Evolutionary conservation across 352 stramenopile genomes (phyloP).

Genomic region (Phytopythium boreale): DNA sequence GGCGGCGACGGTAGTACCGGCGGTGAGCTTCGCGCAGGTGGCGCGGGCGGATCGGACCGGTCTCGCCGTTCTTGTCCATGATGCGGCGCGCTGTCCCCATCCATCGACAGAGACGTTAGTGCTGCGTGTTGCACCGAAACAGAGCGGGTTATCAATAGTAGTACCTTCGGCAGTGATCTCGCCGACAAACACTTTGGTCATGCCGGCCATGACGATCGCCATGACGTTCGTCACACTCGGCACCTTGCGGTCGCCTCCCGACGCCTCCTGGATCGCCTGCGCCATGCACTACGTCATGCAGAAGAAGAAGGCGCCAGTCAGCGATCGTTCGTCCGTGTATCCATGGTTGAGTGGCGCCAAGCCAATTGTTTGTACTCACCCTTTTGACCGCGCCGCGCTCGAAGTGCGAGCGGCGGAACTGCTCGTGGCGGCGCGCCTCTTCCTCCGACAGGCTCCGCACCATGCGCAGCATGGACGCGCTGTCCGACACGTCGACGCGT

Average conservation of each 20-base stretch:
- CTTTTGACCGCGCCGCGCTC: conserved; percentile 77
- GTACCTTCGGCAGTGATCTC: conserved; percentile 76
- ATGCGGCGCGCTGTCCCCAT: conserved; percentile 51
- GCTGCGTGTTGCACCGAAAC: background rate
- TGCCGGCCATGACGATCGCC: conserved; percentile 86
- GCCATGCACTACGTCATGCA: conserved; percentile 74
- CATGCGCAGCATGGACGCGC: conserved; percentile 73
- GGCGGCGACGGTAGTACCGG: conserved; percentile 82
- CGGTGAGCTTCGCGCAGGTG: conserved; percentile 77
- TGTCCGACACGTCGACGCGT: conserved; percentile 40
- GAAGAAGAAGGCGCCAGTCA: background rate
- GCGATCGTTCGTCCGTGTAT: too few relatives aligned
- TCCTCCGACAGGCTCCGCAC: conserved; percentile 59
- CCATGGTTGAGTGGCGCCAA: too few relatives aligned
- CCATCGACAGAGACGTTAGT: background rate
- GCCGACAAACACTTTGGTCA: conserved; percentile 83
- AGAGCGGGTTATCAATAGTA: background rate
- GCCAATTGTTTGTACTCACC: conserved; percentile 18
- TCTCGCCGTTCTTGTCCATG: conserved; percentile 80
- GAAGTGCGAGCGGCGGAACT: conserved; percentile 83
- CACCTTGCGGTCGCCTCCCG: conserved; percentile 40
- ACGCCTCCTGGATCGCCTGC: conserved; percentile 69
- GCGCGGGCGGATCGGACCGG: conserved; percentile 64
- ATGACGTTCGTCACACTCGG: conserved; percentile 81
- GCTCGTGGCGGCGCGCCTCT: conserved; percentile 70